phyloP scores from a whole-genome alignment of 164 flowering plant species.

The Umbellularia californica region DNA sequence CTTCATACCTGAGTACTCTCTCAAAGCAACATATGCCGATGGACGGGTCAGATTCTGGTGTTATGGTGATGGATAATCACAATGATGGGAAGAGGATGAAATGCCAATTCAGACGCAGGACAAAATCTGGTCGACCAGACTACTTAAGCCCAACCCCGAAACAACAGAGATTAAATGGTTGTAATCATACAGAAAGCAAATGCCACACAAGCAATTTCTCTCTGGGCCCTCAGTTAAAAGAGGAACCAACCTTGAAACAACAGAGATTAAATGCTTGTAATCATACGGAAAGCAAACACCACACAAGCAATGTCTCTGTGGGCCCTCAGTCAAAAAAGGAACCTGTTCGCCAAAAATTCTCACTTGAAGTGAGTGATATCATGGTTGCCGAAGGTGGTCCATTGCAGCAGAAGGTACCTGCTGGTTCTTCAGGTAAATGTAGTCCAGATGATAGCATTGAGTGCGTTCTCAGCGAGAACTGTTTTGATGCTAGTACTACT shows the following conservation, averaged over 20 bases:
- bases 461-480: conserved; percentile 9
- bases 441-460: conserved; percentile 24
- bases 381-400: conserved; percentile 10
- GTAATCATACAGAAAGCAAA: conserved; percentile 24
- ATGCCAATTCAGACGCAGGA: conserved; percentile 23
- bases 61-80: conserved; percentile 5
- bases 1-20: neutral
- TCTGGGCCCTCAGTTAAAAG: conserved; percentile 11
- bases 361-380: conserved; percentile 17
- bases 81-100: conserved; percentile 20
- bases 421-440: conserved; percentile 20
- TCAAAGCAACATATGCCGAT: conserved; percentile 8
- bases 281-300: conserved; percentile 17
- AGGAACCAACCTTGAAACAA: conserved; percentile 13
- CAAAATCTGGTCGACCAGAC: conserved; percentile 24
- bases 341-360: conserved; percentile 7
- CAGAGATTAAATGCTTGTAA: conserved; percentile 37
- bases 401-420: conserved; percentile 24
- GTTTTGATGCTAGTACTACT: conserved; percentile 2
- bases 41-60: conserved; percentile 10
- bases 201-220: conserved; percentile 10
- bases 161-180: conserved; percentile 33
- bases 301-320: conserved; percentile 6
- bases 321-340: conserved; percentile 19
- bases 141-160: conserved; percentile 32